phyloP scores from a whole-genome alignment of 2,329 filamentous ascomycete genomes.

The Sporothrix inflata region DNA sequence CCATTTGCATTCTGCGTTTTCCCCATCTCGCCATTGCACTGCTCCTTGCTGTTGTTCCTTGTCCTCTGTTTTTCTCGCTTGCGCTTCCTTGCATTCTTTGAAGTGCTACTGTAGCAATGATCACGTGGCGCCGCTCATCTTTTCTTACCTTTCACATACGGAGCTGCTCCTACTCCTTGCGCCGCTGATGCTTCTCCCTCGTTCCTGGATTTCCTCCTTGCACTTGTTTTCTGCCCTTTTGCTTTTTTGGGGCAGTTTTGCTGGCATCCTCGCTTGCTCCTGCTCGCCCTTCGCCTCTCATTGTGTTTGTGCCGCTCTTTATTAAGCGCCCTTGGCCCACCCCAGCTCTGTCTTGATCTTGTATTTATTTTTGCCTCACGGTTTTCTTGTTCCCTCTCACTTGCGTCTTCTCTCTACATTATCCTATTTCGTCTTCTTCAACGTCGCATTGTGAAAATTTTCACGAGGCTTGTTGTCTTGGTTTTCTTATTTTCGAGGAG shows the following conservation, averaged over 20 bases:
- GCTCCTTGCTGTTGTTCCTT: background rate
- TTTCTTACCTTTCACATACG: background rate
- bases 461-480: constrained; percentile 16
- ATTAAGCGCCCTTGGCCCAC: constrained; percentile 18
- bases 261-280: background rate
- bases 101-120: background rate
- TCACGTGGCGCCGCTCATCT: background rate
- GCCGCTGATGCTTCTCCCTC: background rate
- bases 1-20: background rate
- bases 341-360: background rate
- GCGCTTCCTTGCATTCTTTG: constrained; percentile 1
- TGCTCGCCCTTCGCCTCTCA: constrained; percentile 1
- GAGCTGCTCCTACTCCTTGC: background rate
- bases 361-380: background rate
- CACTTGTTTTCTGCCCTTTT: background rate
- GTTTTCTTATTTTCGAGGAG: background rate
- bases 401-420: background rate
- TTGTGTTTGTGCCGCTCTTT: background rate
- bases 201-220: background rate
- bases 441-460: constrained; percentile 18
- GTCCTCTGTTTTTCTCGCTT: background rate
- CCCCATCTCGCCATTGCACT: background rate
- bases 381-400: background rate
- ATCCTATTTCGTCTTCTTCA: background rate
- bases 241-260: background rate